These are phyloP conservation scores for Corinectria fuckeliana DNA, from an alignment of 2,329 filamentous ascomycete species.

Conservation along the genomic window DNA sequence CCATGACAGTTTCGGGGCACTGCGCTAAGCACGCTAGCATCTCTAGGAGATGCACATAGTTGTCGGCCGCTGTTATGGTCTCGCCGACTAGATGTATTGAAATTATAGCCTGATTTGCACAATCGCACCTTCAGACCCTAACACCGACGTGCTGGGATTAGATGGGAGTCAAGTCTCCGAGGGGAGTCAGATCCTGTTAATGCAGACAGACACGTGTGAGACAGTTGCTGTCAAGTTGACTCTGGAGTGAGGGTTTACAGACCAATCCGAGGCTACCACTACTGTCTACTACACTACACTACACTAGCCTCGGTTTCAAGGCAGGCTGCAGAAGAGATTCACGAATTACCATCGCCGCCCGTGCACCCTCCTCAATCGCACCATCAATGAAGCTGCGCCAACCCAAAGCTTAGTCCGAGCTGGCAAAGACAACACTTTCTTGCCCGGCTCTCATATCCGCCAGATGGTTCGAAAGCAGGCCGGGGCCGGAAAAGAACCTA, in stretches of 20 bases:
- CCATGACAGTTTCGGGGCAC: constrained; percentile 26
- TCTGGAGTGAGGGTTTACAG: too few species aligned
- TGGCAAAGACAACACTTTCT: constrained; percentile 54
- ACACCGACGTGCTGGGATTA: too few species aligned
- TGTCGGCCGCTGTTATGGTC: constrained; percentile 48
- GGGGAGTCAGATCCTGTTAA: too few species aligned
- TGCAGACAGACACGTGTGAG: too few species aligned
- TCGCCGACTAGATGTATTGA: constrained; percentile 49
- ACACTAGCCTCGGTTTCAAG: neutral
- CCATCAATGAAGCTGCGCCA: constrained; percentile 60
- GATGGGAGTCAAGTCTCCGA: too few species aligned
- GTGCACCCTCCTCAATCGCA: constrained; percentile 52
- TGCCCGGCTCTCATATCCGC: constrained; percentile 49
- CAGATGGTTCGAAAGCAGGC: constrained; percentile 46
- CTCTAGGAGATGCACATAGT: constrained; percentile 45
- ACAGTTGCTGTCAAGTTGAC: constrained; percentile 39
- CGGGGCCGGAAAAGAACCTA: constrained; percentile 48
- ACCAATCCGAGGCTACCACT: neutral
- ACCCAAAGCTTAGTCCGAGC: constrained; percentile 55
- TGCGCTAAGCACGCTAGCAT: constrained; percentile 43
- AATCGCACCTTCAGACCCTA: too few species aligned
- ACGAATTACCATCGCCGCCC: constrained; percentile 33
- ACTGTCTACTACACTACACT: neutral
- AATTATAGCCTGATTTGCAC: constrained; percentile 45
- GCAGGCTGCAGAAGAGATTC: neutral